Base-by-base conservation (phyloP, 345 rosid genomes). In the Alliaria petiolata region DNA sequence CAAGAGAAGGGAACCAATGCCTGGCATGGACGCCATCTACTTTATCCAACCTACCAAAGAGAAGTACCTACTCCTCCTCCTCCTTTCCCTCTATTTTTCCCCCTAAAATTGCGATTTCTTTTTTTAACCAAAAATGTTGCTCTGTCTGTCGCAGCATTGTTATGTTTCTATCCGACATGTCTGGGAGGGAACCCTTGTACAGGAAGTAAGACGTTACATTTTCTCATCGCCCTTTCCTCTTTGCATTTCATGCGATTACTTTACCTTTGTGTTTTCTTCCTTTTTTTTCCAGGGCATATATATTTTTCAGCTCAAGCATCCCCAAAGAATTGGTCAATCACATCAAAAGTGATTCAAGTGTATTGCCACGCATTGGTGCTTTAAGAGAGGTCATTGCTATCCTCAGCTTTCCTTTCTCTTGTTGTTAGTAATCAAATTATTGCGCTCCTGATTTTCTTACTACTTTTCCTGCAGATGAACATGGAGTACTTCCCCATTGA, bases 381-480 rank as follows among this genome's bases (percentile, higher is more conserved):
- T 80, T 93, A 63, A 77, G 98, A 86, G 98, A 93, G 98, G 98
- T n/a, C n/a, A n/a, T n/a, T n/a, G n/a, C n/a, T n/a, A n/a, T n/a
- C n/a, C n/a, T n/a, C n/a, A n/a, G n/a, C n/a, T n/a, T n/a, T n/a
- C n/a, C n/a, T n/a, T n/a, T n/a, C n/a, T n/a, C n/a, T n/a, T n/a
- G n/a, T n/a, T n/a, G n/a, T n/a, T n/a, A n/a, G n/a, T n/a, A n/a
- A n/a, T n/a, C n/a, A n/a, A n/a, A n/a, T n/a, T n/a, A n/a, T n/a
- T n/a, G n/a, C n/a, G n/a, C n/a, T n/a, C n/a, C n/a, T n/a, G n/a
- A n/a, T n/a, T n/a, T n/a, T n/a, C n/a, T n/a, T n/a, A n/a, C n/a
- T n/a, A n/a, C n/a, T n/a, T n/a, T n/a, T 30, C 47, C 6, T 81
- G 79, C 91, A 92, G 97, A 82, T 93, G 96, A 93, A 93, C 71